Conservation (phyloP, 2,329 filamentous ascomycete species). For the Fusarium burgessii region DNA sequence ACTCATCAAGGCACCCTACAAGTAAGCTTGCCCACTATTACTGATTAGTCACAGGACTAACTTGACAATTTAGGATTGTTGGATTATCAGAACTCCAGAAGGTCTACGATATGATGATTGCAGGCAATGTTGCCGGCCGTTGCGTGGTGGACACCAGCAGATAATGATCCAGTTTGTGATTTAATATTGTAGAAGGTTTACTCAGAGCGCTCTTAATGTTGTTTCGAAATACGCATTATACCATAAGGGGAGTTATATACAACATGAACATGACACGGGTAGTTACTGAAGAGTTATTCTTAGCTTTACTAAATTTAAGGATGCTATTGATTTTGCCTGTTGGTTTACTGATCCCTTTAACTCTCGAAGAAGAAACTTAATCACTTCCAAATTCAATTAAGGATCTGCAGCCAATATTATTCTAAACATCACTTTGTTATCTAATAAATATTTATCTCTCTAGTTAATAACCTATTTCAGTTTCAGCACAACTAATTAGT, state of each 20-base stretch:
- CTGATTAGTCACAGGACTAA: neutral
- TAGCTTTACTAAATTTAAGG: neutral
- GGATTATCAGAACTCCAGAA: constrained; percentile 80
- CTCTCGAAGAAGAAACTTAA: no score
- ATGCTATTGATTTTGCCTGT: no score
- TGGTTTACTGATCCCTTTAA: no score
- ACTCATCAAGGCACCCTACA: constrained; percentile 85
- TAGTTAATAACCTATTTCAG: no score
- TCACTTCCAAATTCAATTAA: no score
- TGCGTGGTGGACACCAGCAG: constrained; percentile 79
- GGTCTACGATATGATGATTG: constrained; percentile 78
- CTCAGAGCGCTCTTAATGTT: neutral
- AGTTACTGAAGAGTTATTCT: neutral
- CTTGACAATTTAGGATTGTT: constrained; percentile 59
- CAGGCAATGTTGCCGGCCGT: constrained; percentile 75
- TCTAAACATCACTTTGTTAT: no score
- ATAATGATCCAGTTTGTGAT: constrained; percentile 48
- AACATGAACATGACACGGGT: neutral
- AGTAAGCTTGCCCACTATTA: constrained; percentile 50
- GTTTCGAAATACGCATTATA: neutral
- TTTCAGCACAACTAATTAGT: no score
- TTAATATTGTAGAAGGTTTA: neutral
- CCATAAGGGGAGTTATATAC: neutral
- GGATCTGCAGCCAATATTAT: no score
- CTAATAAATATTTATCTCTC: no score